Base-by-base conservation (phyloP, 139 green algal species). In the Eudorina sp. region DNA sequence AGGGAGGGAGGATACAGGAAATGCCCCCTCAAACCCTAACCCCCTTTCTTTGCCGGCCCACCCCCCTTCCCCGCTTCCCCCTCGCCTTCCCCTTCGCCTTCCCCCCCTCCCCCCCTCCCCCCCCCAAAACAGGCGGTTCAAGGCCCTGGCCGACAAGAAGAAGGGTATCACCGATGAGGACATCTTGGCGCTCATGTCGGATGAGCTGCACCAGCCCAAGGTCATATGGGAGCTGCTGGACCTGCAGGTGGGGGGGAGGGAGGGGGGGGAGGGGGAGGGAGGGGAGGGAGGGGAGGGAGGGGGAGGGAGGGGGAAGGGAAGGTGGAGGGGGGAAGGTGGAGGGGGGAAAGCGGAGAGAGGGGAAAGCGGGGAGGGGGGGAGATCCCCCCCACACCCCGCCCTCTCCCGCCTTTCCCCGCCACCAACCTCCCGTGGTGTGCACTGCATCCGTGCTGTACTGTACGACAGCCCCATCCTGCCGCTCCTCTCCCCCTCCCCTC, bases 101-200 rank as follows among this genome's bases (percentile, higher is more conserved):
- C 27, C n/a, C 31, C 64, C 36, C 68, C 38, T 29, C 83, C 38
- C 38, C 51, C 16, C 16, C 73, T 76, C 62, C 27, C 29, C 9
- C 27, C 41, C 18, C n/a, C n/a, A n/a, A n/a, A n/a, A n/a, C 84
- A 94, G 88, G 86, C 94, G 97, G 72, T 99, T 99, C 93, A 99
- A 98, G 88, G 81, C 70, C 51, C 88, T 99, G 84, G 97, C 97
- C 7, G 97, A 99, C 93, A 96, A 94, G 88, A 99, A 99, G 92
- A 99, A 99, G 93, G 89, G 93, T 55, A 96, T 99, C 64, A 95
- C 86, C 8, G 98, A 99, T 87, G 98, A 98, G 51, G 98, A 99
- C 90, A 87, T 99, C 53, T 89, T 98, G 73, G 98, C 98, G 7
- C 95, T 99, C 53, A 89, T 99, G 62, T 92, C 83, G 14, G 97